A percentile compares a stretch with the other conserved stretches of the same genome.
phyloP scores from a whole-genome alignment of 345 rosid species.

The Luvunga scandens region DNA sequence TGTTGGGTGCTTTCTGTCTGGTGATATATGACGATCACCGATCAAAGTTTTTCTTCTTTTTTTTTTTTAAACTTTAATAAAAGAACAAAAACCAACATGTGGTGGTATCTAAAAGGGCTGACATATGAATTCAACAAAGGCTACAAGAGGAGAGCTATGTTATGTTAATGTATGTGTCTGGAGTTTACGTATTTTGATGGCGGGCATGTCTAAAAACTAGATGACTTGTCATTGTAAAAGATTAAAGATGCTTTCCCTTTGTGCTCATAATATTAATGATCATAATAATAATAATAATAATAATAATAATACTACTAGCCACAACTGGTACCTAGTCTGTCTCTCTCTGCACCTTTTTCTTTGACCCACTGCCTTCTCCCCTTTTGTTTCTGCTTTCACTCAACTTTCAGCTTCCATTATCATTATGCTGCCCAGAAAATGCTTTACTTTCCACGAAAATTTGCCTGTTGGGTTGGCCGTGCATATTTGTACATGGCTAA shows the following conservation, averaged over 20 bases:
- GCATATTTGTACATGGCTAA: background rate
- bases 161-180: background rate
- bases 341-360: constrained; percentile 5
- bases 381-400: background rate
- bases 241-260: background rate
- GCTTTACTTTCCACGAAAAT: background rate
- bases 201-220: constrained; percentile 3
- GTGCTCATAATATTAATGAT: constrained; percentile 7
- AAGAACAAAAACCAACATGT: background rate
- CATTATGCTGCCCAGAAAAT: background rate
- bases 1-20: constrained; percentile 17
- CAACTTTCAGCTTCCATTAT: constrained; percentile 1
- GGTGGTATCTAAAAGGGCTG: constrained; percentile 8
- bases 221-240: constrained; percentile 17
- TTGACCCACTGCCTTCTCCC: constrained; percentile 6
- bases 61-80: no score
- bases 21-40: background rate
- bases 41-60: background rate
- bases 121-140: background rate
- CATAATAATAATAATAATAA: no score
- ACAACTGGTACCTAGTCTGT: background rate
- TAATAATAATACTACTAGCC: background rate
- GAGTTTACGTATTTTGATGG: constrained; percentile 10
- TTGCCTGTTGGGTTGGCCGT: background rate
- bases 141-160: background rate